Base-by-base conservation (phyloP, 306 rosid genomes). In the Citrullus mucosospermus region DNA sequence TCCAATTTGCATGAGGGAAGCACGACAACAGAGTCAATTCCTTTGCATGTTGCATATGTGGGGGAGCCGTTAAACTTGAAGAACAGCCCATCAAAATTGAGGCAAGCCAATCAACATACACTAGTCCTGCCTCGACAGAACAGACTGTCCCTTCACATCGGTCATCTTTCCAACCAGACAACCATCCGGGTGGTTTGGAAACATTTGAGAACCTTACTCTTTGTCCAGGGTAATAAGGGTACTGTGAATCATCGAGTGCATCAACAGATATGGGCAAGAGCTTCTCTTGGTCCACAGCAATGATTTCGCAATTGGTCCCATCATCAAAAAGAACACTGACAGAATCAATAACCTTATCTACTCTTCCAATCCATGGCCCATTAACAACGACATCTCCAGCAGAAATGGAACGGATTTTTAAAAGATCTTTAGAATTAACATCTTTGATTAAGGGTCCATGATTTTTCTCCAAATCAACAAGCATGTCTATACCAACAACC, bases 301-400 rank as follows among this genome's bases (percentile, higher is more conserved):
- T 83, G 81, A 92, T 83, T 79, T 83, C 90, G 83, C 84, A 82
- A 84, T 82, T 89, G 14, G 93, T 50, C 80, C 99, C 99, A 82
- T 96, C 91, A 63, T 91, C 99, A 82, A 90, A 86, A 75, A 92
- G 83, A 61, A 96, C 81, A 57, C 84, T 79, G 51, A 96, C 89
- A 80, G 80, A 80, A 82, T 96, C 97, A 50, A 90, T 85, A 28
- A 90, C 97, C 85, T 80, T 85, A 25, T 88, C 96, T 81, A 91
- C 93, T 84, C 83, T 88, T 62, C 99, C 99, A 78, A 96, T 82
- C 99, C 99, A 96, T 41, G 93, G 85, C 56, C 99, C 98, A 65
- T 81, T 86, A 77, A 90, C 79, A 77, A 96, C 96, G 60, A 59
- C 78, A 85, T 96, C 98, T 77, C 97, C 96, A 78, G 84, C 90